Evolutionary conservation across 2,329 filamentous ascomycete species (phyloP), one percentile per base, ranked within the genome.

Genomic region (Pezicula radicicola): DNA sequence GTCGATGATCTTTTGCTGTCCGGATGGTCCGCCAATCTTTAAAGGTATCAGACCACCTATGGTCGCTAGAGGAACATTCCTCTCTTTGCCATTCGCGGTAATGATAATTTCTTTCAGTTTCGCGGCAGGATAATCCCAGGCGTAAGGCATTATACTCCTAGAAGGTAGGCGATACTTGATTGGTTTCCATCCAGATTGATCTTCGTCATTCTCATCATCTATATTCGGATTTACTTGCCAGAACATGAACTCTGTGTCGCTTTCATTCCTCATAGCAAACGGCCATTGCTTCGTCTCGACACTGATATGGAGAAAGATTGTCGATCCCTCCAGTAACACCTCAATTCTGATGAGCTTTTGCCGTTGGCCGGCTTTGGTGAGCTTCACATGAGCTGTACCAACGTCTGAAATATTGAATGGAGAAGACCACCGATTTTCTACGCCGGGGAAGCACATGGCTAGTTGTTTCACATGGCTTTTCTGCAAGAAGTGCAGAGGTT

Each of bases 101-200:
- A 99, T 84, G 46, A 97, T 84, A 37, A 99, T 82, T 67, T 97
- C 94, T 64, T 94, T 96, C 72, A 90, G 88, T 72, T 96, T 97
- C n/a, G 91, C 92, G 1, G 94, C 93, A 1, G 94, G 95, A 71
- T 96, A 99, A 67, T 99, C 95, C 94, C 94, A 99, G 2, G 94
- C 93, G 65, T 99, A 99, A 1, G 95, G 94, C 94, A 99, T 99
- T 70, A 99, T 97, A 70, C 93, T 97, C 54, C 94, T 81, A 12
- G 93, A 86, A 2, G 95, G 95, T 28, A 99, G 77, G 30, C 93
- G 87, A 71, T 99, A 99, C 49, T 91, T 81, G 55, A 99, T 90
- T 2, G 91, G 92, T 58, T 89, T 88, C 90, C 94, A 99, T 4
- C 91, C 90, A 49, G 89, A 92, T 51, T 85, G 78, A 63, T 97